Evolutionary conservation across 2,329 filamentous ascomycete genomes (phyloP), one percentile per base, ranked within the genome.

Genomic region (Aspergillus udagawae): DNA sequence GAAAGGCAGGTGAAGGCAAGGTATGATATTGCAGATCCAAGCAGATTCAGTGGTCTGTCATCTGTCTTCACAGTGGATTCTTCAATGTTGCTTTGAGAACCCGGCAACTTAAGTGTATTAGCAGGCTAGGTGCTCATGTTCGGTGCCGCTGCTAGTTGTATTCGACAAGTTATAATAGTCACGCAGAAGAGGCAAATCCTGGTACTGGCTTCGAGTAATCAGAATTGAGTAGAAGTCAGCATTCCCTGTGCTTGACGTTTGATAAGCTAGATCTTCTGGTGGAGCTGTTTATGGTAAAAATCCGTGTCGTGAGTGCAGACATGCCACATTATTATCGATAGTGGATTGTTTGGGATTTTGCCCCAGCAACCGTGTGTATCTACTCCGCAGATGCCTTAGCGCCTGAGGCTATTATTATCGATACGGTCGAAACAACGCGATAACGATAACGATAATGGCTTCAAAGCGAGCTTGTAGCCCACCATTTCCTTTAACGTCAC

Each of bases 291-390:
- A 49, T 54, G 52, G 55, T 51, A 57, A 55, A 58, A 60, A 54
- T 44, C 47, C 47, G 48, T 20, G 41, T 56, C 54, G 47, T 58
- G 54, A 54, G 60, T 55, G 57, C 42, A 49, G 49, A 27, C 44
- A 55, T 53, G 56, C 51, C 57, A 56, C 60, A 61, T 29, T 29
- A 57, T 67, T 66, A 67, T 67, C 63, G 63, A 65, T 61, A 63
- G 57, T 55, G 57, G 47, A 66, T 65, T 66, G 63, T 63, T 66
- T 66, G 51, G 58, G 55, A 38, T n/a, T 65, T 62, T 63, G 63
- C 65, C 65, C 64, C 60, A 60, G 65, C 65, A 67, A 67, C 65
- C 49, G 41, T 32, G 45, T 42, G 35, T 27, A 25, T 23, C 21
- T 12, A n/a, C n/a, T n/a, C n/a, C n/a, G n/a, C n/a, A 25, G 4